Evolutionary conservation across 2,329 filamentous ascomycete genomes (phyloP), one percentile per base, ranked within the genome.

Genomic region (Aureobasidium sp.): DNA sequence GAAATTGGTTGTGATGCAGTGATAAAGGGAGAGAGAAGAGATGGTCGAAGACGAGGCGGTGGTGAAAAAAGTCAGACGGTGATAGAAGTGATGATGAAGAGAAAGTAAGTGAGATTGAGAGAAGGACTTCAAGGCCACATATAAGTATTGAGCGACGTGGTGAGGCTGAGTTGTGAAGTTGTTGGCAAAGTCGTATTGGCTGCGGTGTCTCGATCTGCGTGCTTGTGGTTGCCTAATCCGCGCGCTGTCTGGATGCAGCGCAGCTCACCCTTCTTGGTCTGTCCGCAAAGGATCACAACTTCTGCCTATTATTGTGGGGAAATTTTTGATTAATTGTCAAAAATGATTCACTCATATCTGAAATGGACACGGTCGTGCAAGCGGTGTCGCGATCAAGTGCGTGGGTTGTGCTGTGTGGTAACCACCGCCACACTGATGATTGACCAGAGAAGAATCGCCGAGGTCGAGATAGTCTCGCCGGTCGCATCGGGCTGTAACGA

Each of bases 201-300:
- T 52, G 53, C 53, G 53, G 53, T 57, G 53, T 57, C 53, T 46
- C 27, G 27, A 57, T 56, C 29, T 20, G 34, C 32, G n/a, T 36
- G 53, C 39, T 36, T 57, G 53, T 36, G 53, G 53, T 36, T 57
- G 53, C 53, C 53, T 57, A 36, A 26, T 20, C 32, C 36, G 37
- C 48, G 48, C 50, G 50, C 50, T 56, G n/a, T 26, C 27, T 57
- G 29, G 26, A 57, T 32, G 53, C 41, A 57, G 53, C 51, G 53
- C 41, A 57, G 53, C 51, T 13, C 26, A 39, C 10, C 29, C 17
- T 51, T 37, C 29, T 51, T 37, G 48, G 48, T 36, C 47, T 51
- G 47, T 34, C 20, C 47, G 6, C 47, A 20, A 15, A 52, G 20
- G 34, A 52, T 52, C 24, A 13, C 32, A 24, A 52, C 20, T 52